Evolutionary conservation across 257 asterid species (phyloP).

Genomic region (Gentiana straminea): DNA sequence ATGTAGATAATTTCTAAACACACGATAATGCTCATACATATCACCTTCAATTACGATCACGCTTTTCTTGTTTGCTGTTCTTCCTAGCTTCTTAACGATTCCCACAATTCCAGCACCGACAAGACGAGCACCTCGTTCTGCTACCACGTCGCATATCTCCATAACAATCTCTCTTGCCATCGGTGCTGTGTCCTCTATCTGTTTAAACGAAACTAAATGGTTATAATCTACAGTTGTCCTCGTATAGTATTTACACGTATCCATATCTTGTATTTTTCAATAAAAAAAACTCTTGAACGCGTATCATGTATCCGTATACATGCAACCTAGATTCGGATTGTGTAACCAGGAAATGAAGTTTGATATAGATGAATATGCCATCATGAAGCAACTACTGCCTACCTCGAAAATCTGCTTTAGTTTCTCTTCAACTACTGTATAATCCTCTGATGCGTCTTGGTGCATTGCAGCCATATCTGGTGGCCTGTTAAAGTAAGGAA

Average conservation of each 20-base stretch:
- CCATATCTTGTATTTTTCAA: no score
- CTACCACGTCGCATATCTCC: slow-evolving; percentile 68
- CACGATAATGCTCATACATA: slow-evolving; percentile 57
- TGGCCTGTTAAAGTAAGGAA: slow-evolving; percentile 26
- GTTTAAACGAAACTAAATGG: background rate
- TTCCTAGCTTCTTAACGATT: slow-evolving; percentile 48
- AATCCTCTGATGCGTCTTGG: slow-evolving; percentile 74
- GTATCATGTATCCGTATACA: no score
- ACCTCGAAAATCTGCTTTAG: slow-evolving; percentile 48
- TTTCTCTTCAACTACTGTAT: slow-evolving; percentile 53
- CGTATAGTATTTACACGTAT: no score
- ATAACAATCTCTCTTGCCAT: slow-evolving; percentile 47
- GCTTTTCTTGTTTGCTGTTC: slow-evolving; percentile 43
- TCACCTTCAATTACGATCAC: slow-evolving; percentile 61
- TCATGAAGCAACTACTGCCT: background rate
- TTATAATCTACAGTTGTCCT: no score
- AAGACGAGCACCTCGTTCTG: slow-evolving; percentile 75
- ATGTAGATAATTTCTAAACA: slow-evolving; percentile 62
- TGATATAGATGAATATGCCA: background rate
- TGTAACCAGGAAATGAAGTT: background rate
- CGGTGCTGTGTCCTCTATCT: slow-evolving; percentile 45
- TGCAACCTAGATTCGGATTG: background rate
- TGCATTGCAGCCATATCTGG: slow-evolving; percentile 92
- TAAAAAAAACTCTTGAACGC: no score
- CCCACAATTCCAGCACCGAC: slow-evolving; percentile 78